Conservation (phyloP, 2,329 filamentous ascomycete species). For the Waltergamsia citrina region DNA sequence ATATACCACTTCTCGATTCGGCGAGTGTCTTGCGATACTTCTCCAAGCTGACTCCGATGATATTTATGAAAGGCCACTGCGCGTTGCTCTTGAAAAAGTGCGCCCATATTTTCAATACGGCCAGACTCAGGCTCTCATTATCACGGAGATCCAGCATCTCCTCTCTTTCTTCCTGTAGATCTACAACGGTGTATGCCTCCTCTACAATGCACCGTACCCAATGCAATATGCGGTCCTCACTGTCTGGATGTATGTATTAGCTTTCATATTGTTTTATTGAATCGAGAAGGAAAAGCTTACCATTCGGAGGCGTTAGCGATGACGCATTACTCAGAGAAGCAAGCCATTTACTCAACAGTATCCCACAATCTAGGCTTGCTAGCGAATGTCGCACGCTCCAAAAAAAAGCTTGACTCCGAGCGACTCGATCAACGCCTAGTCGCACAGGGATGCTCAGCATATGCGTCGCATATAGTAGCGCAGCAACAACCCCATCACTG, state of each 20-base stretch:
- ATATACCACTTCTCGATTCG: too few relatives aligned
- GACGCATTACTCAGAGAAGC: constrained; percentile 13
- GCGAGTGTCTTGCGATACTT: constrained; percentile 20
- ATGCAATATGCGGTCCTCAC: constrained; percentile 32
- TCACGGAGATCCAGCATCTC: constrained; percentile 8
- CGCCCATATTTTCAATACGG: constrained; percentile 33
- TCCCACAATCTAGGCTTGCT: constrained; percentile 43
- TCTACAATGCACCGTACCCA: constrained; percentile 36
- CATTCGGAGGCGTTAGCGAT: constrained; percentile 12
- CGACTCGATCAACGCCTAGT: constrained; percentile 43
- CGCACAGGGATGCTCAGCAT: constrained; percentile 46
- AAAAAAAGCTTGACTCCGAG: constrained; percentile 43
- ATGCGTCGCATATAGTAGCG: constrained; percentile 43
- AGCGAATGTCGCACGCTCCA: constrained; percentile 49
- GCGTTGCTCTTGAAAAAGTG: constrained; percentile 37
- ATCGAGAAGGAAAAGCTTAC: constrained; percentile 9
- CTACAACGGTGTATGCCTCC: constrained; percentile 28
- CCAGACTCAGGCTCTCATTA: constrained; percentile 22
- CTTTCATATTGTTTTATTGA: too few relatives aligned
- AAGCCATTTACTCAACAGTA: constrained; percentile 43
- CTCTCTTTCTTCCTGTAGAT: constrained; percentile 26
- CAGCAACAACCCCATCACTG: constrained; percentile 35
- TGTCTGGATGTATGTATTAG: too few relatives aligned
- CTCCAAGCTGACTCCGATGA: constrained; percentile 29
- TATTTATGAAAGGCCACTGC: constrained; percentile 37